These are phyloP conservation scores for Blepharisma undulans DNA, from an alignment of 169 alveolate species.

Conservation along the genomic window DNA sequence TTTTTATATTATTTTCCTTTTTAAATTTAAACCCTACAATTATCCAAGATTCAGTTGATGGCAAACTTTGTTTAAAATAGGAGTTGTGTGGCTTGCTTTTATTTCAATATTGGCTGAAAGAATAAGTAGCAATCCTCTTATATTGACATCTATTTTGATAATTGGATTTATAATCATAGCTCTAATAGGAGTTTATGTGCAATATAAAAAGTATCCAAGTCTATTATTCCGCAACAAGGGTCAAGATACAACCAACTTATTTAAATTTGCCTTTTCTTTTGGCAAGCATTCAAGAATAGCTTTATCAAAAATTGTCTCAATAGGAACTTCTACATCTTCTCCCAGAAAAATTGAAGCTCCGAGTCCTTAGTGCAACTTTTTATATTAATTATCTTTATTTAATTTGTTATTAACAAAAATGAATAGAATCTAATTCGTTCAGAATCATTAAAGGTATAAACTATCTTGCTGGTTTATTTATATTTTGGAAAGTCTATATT, in stretches of 20 bases:
- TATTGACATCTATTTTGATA: neutral
- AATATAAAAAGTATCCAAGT: conserved; percentile 4
- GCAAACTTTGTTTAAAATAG: neutral
- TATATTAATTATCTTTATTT: neutral
- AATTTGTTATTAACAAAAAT: too few species aligned
- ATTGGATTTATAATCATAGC: conserved; percentile 1
- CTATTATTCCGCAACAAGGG: neutral
- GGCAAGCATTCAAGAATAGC: neutral
- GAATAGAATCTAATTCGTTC: too few species aligned
- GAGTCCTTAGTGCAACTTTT: too few species aligned
- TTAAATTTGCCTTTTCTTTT: neutral
- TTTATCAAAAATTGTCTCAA: neutral
- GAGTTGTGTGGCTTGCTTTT: neutral
- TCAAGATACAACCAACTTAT: neutral
- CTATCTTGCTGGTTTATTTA: too few species aligned
- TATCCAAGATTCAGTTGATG: conserved; percentile 5
- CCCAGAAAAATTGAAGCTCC: too few species aligned
- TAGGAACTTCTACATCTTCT: neutral
- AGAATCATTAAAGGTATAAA: too few species aligned
- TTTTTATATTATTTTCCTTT: neutral
- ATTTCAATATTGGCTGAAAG: neutral
- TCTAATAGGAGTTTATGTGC: neutral
- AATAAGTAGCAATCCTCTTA: neutral
- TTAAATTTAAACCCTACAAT: conserved; percentile 1
- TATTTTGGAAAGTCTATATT: too few species aligned